A percentile compares a stretch with the other conserved stretches of the same genome.
phyloP scores from a whole-genome alignment of 164 flowering plant species.

The Vitis rupestris region DNA sequence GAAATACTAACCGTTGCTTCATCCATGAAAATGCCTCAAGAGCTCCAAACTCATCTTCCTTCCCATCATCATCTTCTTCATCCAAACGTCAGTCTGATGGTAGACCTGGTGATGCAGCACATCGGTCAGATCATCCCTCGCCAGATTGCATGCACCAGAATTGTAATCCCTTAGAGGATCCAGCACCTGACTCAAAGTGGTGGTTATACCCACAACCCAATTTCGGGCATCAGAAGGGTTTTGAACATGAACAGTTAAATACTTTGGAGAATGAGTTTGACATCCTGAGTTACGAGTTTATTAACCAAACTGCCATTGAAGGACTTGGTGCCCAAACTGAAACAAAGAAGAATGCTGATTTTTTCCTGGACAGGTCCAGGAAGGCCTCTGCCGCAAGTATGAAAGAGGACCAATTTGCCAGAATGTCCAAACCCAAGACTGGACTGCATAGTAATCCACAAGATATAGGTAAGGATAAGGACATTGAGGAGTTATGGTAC shows the following conservation, averaged over 20 bases:
- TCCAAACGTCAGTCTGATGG: constrained; percentile 25
- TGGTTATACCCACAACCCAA: constrained; percentile 47
- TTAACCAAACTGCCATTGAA: constrained; percentile 12
- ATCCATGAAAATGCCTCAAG: constrained; percentile 30
- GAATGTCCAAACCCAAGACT: constrained; percentile 28
- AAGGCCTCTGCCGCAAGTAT: constrained; percentile 19
- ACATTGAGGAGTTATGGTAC: constrained; percentile 20
- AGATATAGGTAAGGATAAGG: constrained; percentile 20
- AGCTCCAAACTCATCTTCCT: constrained; percentile 34
- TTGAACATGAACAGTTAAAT: constrained; percentile 28
- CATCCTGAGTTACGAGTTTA: constrained; percentile 14
- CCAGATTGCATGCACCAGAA: constrained; percentile 27
- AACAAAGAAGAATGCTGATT: constrained; percentile 1
- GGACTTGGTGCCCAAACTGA: constrained; percentile 5
- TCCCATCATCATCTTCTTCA: constrained; percentile 31
- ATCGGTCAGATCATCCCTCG: constrained; percentile 17
- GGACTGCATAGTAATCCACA: constrained; percentile 6
- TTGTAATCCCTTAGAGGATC: constrained; percentile 26
- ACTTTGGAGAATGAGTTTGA: constrained; percentile 37
- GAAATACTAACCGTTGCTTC: constrained; percentile 55
- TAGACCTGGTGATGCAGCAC: constrained; percentile 21
- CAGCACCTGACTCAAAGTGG: constrained; percentile 42
- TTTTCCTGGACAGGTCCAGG: constrained; percentile 12
- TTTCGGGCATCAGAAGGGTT: constrained; percentile 30
- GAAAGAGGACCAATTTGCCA: constrained; percentile 25